Conservation (phyloP, 257 asterid genomes). For the Penstemon barbatus region DNA sequence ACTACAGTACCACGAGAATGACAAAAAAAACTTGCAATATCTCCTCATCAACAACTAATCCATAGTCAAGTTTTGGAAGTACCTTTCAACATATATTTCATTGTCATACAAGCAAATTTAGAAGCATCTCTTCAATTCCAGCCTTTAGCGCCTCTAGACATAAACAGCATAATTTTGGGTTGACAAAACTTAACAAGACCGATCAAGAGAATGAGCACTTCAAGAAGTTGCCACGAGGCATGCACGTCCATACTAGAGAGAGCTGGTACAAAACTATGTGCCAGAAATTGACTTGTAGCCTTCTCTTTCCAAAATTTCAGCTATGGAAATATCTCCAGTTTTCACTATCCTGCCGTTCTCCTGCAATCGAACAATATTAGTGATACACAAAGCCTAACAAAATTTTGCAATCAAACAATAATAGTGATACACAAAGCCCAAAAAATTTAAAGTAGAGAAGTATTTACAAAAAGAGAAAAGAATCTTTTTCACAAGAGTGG, state of each 20-base stretch:
- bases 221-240: neutral
- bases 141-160: neutral
- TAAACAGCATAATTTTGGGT: neutral
- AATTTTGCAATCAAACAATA: conserved; percentile 29
- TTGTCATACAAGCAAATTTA: neutral
- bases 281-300: conserved; percentile 76
- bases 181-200: neutral
- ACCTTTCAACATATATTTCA: neutral
- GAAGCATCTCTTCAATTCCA: neutral
- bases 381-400: conserved; percentile 9
- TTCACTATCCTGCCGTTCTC: conserved; percentile 85
- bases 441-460: neutral
- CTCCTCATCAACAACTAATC: neutral
- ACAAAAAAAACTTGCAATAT: neutral
- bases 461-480: neutral
- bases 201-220: conserved; percentile 12
- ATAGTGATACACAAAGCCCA: conserved; percentile 9
- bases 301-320: conserved; percentile 67
- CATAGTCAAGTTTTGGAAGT: neutral
- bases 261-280: conserved; percentile 25
- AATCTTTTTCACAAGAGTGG: neutral
- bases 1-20: conserved; percentile 1
- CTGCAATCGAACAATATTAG: conserved; percentile 38
- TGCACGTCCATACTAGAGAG: neutral
- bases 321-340: conserved; percentile 83